Evolutionary conservation across 139 green algal species (phyloP).

Genomic region (Volvox reticuliferus): DNA sequence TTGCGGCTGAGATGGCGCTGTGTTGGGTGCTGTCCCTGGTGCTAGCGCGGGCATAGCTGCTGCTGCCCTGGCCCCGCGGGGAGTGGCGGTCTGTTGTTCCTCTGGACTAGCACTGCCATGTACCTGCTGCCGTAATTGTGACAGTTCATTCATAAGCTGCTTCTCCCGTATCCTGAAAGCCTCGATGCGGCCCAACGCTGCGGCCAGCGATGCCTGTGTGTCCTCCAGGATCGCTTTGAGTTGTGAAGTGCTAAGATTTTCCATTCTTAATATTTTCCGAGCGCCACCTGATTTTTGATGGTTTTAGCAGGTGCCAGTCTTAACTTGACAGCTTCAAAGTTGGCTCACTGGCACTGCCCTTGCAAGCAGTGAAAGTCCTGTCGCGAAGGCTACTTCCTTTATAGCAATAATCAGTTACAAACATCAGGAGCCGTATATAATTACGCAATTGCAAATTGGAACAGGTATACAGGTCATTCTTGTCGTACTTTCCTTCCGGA

Average conservation of each 20-base stretch:
- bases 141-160: slow-evolving; percentile 50
- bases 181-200: slow-evolving; percentile 63
- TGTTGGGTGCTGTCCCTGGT: not conserved
- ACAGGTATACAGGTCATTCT: no score
- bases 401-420: no score
- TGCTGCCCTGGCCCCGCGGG: not conserved
- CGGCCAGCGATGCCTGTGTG: slow-evolving; percentile 51
- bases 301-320: no score
- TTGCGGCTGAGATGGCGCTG: no score
- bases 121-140: slow-evolving; percentile 50
- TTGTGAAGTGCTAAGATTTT: not conserved
- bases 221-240: slow-evolving; percentile 53
- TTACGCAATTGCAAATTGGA: no score
- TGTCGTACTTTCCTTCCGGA: no score
- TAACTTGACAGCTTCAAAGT: no score
- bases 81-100: not conserved
- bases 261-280: not conserved
- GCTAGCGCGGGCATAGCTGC: not conserved
- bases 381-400: no score
- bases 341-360: no score
- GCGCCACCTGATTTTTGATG: no score
- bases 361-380: no score
- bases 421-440: no score
- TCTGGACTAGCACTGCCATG: slow-evolving; percentile 3
- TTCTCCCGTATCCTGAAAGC: slow-evolving; percentile 55